A percentile compares a stretch with the other conserved stretches of the same genome.
Conservation (phyloP, 106 monocot genomes). For the Dioscorea dumetorum region DNA sequence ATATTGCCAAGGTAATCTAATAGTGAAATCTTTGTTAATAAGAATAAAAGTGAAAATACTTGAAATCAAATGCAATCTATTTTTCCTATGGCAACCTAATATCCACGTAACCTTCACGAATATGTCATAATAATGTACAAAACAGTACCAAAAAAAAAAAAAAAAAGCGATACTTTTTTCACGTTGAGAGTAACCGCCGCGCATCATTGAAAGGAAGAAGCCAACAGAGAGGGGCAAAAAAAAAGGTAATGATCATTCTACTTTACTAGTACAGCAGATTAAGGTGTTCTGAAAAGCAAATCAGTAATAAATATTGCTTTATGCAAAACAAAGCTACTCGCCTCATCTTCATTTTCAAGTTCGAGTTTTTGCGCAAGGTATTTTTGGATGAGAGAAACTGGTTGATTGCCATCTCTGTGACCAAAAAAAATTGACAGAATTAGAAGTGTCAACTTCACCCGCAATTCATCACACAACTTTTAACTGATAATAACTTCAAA, state of each 20-base stretch:
- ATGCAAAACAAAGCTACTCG: slow-evolving; percentile 4
- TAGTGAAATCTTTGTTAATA: too few relatives aligned
- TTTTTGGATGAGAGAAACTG: slow-evolving; percentile 48
- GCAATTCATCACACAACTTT: neutral
- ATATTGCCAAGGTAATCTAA: too few relatives aligned
- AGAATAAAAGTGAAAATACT: too few relatives aligned
- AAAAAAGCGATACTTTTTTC: neutral
- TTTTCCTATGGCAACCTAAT: neutral
- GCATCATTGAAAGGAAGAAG: too few relatives aligned
- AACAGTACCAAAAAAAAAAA: neutral
- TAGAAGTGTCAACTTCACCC: too few relatives aligned
- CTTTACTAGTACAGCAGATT: neutral
- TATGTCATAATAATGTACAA: neutral
- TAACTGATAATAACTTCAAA: neutral
- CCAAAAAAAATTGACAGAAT: neutral
- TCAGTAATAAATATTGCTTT: neutral
- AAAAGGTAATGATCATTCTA: too few relatives aligned
- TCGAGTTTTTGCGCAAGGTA: slow-evolving; percentile 52
- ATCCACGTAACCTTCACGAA: neutral
- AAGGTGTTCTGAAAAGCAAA: neutral
- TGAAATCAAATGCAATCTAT: neutral
- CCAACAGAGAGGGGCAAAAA: too few relatives aligned
- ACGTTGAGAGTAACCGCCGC: too few relatives aligned
- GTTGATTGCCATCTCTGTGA: slow-evolving; percentile 50
- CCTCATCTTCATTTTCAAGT: slow-evolving; percentile 57